Base-by-base conservation (phyloP, 2,329 filamentous ascomycete genomes). In the Pseudogymnoascus sp. region DNA sequence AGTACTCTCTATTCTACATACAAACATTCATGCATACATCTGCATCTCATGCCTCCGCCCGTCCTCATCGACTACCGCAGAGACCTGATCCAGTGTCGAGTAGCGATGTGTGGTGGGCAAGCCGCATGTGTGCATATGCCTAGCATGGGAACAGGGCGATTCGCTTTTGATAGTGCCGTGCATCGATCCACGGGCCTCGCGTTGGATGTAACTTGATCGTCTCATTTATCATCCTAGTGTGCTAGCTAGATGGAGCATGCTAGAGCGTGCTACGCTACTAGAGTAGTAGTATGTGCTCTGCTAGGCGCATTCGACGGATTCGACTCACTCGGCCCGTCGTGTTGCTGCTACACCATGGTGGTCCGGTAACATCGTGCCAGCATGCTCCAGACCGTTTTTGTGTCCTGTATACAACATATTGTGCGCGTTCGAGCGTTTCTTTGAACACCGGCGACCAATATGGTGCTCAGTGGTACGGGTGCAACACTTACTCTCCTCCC, bases 131-230 rank as follows among this genome's bases (percentile, higher is more conserved):
- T 50, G 43, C 43, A 50, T 50, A 30, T 30, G 14, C 25, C 14
- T 30, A 6, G 25, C 43, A 30, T 50, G 43, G 43, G 22, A 16
- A 6, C 8, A 50, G 25, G 43, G 43, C 43, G 43, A 30, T 50
- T 50, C 43, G 43, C 43, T 30, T 30, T 50, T 50, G 43, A 50
- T 50, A 50, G n/a, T 30, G 11, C 43, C 28, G n/a, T 28, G 25
- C 25, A 50, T 50, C 43, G 41, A 50, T 50, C 41, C 43, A 50
- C 43, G 25, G 43, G 43, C 22, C 38, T 50, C 43, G 43, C 25
- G 43, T 50, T 50, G n/a, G 43, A 50, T 50, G 43, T 50, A 50
- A 50, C 43, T 50, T 30, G 43, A 50, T 50, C 43, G 43, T 28
- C 43, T 30, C 43, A 50, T 50, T 50, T 50, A 22, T 50, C 43